Conservation (phyloP, 108 stramenopile genomes). For the Mayamaea pseudoterrestris region DNA sequence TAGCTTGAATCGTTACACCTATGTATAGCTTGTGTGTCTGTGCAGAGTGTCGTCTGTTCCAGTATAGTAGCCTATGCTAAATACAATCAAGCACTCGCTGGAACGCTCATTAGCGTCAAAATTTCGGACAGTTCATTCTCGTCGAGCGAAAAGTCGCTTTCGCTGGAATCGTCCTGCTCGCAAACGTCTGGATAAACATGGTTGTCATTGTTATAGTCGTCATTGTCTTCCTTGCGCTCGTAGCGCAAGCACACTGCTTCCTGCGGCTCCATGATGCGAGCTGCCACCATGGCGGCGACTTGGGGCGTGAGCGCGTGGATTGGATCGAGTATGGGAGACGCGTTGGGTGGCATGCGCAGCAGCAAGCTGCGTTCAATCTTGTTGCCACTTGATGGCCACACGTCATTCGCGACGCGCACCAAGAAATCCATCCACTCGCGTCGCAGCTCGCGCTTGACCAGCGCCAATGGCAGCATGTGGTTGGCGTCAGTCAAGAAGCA, state of each 20-base stretch:
- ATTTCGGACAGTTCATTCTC: no score
- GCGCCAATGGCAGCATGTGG: slow-evolving; percentile 51
- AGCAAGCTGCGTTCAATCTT: no score
- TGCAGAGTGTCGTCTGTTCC: no score
- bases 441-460: slow-evolving; percentile 54
- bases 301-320: slow-evolving; percentile 9
- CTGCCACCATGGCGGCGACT: slow-evolving; percentile 16
- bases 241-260: slow-evolving; percentile 15
- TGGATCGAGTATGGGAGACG: slow-evolving; percentile 20
- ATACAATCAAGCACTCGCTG: no score
- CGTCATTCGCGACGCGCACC: slow-evolving; percentile 27
- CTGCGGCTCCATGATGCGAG: slow-evolving; percentile 18
- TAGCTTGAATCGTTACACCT: no score
- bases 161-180: no score
- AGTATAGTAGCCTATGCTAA: no score
- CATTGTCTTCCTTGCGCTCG: slow-evolving; percentile 6
- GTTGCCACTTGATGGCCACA: slow-evolving; percentile 6
- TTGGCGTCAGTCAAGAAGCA: slow-evolving; percentile 40
- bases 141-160: no score
- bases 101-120: no score
- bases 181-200: no score
- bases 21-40: no score
- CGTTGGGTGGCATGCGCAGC: slow-evolving; percentile 9
- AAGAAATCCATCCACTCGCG: slow-evolving; percentile 55
- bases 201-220: no score